These are phyloP conservation scores for Chytriomyces sp. DNA, from an alignment of 192 early-diverging fungal species.

Conservation along the genomic window DNA sequence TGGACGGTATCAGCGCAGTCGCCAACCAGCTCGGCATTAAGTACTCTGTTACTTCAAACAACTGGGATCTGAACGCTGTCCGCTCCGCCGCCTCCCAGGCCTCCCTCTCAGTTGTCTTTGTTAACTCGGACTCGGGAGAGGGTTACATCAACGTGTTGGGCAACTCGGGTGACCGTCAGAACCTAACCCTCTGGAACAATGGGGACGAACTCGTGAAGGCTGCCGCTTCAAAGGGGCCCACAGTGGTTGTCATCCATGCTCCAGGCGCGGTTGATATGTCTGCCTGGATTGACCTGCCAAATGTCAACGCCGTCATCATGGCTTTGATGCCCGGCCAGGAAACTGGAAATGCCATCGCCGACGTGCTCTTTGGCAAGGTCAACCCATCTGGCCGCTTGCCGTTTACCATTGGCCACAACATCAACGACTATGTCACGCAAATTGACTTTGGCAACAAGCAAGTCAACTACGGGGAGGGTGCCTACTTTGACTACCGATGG, in stretches of 20 bases:
- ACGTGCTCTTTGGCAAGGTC: constrained; percentile 67
- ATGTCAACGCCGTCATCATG: constrained; percentile 59
- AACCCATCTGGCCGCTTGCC: constrained; percentile 69
- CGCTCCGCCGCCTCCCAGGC: constrained; percentile 20
- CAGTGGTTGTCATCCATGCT: constrained; percentile 60
- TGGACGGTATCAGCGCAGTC: constrained; percentile 30
- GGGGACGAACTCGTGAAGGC: constrained; percentile 48
- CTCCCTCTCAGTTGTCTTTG: constrained; percentile 25
- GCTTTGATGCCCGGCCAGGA: constrained; percentile 69
- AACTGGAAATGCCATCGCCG: constrained; percentile 66
- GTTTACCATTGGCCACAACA: constrained; percentile 54
- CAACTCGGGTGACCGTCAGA: constrained; percentile 59
- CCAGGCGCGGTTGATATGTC: constrained; percentile 64
- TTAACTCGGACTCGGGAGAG: constrained; percentile 45
- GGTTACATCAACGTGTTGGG: constrained; percentile 37
- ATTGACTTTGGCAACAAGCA: constrained; percentile 5
- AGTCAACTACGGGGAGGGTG: constrained; percentile 52
- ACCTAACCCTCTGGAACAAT: constrained; percentile 60
- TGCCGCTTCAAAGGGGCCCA: constrained; percentile 53
- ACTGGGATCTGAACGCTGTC: constrained; percentile 24
- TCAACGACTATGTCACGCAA: neutral
- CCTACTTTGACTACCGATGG: constrained; percentile 60
- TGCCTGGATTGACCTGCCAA: constrained; percentile 61
- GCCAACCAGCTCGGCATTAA: constrained; percentile 3
- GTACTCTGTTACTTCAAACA: neutral